These are phyloP conservation scores for Nothophytophthora sp. DNA, from an alignment of 352 stramenopile genomes.

Conservation along the genomic window DNA sequence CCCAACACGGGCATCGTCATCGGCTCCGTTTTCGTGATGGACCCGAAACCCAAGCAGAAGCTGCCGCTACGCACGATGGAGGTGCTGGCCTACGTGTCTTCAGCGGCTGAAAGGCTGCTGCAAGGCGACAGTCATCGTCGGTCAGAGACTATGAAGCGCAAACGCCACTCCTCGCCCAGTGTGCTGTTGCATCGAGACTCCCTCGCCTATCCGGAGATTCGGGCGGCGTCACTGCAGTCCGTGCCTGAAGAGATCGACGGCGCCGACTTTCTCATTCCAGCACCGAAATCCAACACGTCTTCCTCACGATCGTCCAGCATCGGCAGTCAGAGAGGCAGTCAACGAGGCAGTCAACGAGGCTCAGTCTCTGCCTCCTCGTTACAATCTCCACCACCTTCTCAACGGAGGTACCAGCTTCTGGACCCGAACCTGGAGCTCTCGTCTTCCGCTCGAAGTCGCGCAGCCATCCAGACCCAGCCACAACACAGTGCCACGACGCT, in stretches of 20 bases:
- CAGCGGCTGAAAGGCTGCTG: conserved; percentile 54
- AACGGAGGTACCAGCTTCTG: conserved; percentile 30
- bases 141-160: conserved; percentile 19
- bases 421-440: conserved; percentile 27
- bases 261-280: conserved; percentile 24
- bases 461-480: conserved; percentile 2
- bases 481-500: conserved; percentile 32
- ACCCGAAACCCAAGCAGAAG: conserved; percentile 48
- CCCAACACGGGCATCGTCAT: conserved; percentile 55
- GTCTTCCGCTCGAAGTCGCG: conserved; percentile 11
- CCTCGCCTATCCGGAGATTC: conserved; percentile 20
- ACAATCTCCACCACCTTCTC: not conserved
- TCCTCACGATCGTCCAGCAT: conserved; percentile 23
- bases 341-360: conserved; percentile 6
- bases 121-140: conserved; percentile 13
- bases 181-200: conserved; percentile 21
- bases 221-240: conserved; percentile 40
- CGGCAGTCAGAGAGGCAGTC: conserved; percentile 9
- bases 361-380: conserved; percentile 6
- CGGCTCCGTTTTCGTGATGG: conserved; percentile 85
- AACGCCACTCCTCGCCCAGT: conserved; percentile 20
- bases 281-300: conserved; percentile 21
- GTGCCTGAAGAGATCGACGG: conserved; percentile 52
- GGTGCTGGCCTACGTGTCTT: conserved; percentile 66
- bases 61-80: conserved; percentile 61